Percentiles rank a stretch among this genome's conserved stretches.
These are phyloP conservation scores for Narthecium ossifragum DNA, from an alignment of 106 monocot genomes.

Conservation along the genomic window DNA sequence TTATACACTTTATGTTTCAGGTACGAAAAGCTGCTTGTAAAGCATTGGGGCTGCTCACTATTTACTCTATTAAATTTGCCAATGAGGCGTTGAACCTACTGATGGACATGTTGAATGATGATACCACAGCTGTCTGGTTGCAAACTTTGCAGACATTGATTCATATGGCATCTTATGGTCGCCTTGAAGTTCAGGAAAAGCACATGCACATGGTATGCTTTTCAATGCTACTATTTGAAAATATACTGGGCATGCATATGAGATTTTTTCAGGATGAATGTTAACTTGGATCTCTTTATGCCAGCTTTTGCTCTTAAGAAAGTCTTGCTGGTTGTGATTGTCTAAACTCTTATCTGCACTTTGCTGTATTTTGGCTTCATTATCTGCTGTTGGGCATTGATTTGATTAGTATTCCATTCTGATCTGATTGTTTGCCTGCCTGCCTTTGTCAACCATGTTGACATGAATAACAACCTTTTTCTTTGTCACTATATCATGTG, in stretches of 20 bases:
- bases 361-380: too few relatives aligned
- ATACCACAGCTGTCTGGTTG: slow-evolving; percentile 46
- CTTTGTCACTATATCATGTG: too few relatives aligned
- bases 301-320: too few relatives aligned
- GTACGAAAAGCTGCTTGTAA: slow-evolving; percentile 62
- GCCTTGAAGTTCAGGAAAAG: slow-evolving; percentile 55
- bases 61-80: slow-evolving; percentile 56
- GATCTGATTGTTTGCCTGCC: too few relatives aligned
- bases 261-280: too few relatives aligned
- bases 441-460: too few relatives aligned
- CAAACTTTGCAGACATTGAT: slow-evolving; percentile 55
- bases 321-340: too few relatives aligned
- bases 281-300: too few relatives aligned
- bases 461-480: too few relatives aligned
- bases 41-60: slow-evolving; percentile 65
- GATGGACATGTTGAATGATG: slow-evolving; percentile 87
- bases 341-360: too few relatives aligned
- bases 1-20: slow-evolving; percentile 25
- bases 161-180: slow-evolving; percentile 54
- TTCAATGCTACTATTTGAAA: not conserved
- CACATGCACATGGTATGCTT: slow-evolving; percentile 74
- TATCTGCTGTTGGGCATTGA: too few relatives aligned
- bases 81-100: slow-evolving; percentile 54
- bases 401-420: too few relatives aligned
- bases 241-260: not conserved